A percentile compares a stretch with the other conserved stretches of the same genome.
These are phyloP conservation scores for Cerrena zonata DNA, from an alignment of 1,284 basidiomycete genomes.

Conservation along the genomic window DNA sequence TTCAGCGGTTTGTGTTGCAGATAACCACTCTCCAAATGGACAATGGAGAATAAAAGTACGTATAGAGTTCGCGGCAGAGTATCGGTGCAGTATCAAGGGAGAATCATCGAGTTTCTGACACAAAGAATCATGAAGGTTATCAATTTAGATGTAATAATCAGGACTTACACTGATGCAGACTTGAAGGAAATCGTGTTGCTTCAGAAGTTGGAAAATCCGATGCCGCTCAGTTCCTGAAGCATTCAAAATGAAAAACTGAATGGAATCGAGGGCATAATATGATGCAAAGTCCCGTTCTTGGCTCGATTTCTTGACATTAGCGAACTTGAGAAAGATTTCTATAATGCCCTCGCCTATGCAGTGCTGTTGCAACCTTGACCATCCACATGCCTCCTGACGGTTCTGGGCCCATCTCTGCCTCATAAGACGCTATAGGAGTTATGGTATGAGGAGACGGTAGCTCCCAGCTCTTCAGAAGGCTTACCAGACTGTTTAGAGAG, in stretches of 20 bases:
- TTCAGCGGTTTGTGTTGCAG: slow-evolving; percentile 3
- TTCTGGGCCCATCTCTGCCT: too few relatives aligned
- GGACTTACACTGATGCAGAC: background rate
- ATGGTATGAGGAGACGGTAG: too few relatives aligned
- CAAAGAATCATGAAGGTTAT: background rate
- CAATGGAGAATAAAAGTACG: slow-evolving; percentile 7
- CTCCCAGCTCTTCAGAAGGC: too few relatives aligned
- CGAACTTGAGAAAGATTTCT: background rate
- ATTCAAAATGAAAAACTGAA: background rate
- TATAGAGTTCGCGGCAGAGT: background rate
- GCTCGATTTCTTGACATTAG: background rate
- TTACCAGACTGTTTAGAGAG: background rate
- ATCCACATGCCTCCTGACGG: background rate
- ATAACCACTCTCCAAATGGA: slow-evolving; percentile 2
- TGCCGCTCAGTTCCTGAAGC: background rate
- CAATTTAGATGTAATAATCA: background rate
- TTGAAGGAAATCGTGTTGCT: background rate
- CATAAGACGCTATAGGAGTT: too few relatives aligned
- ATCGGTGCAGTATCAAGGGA: slow-evolving; percentile 1
- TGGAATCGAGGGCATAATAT: background rate
- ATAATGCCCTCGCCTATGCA: background rate
- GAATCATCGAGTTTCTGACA: slow-evolving; percentile 3
- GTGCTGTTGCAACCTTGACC: background rate
- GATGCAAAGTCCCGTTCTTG: background rate
- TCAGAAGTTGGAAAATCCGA: background rate